phyloP scores from a whole-genome alignment of 768 basidiomycete genomes.

The Mycena metata region DNA sequence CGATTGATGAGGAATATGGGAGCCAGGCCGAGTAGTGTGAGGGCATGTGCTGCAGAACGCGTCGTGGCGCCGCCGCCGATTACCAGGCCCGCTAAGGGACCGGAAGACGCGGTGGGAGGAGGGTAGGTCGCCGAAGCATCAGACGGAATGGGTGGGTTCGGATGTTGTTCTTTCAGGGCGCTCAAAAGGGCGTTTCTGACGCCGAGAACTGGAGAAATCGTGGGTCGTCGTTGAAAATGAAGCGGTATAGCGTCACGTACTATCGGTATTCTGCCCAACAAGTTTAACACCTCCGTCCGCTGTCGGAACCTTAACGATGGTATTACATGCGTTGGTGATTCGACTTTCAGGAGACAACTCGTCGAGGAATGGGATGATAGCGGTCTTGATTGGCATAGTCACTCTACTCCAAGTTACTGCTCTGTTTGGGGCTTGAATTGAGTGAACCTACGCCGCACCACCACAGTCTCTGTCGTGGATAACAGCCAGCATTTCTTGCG shows the following conservation, averaged over 20 bases:
- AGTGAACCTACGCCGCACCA: conserved; percentile 48
- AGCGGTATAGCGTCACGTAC: conserved; percentile 30
- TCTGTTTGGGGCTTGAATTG: neutral
- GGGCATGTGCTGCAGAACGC: conserved; percentile 55
- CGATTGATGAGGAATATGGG: conserved; percentile 56
- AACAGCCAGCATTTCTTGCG: conserved; percentile 43
- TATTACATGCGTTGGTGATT: conserved; percentile 51
- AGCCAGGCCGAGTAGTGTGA: conserved; percentile 67
- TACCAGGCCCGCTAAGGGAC: conserved; percentile 46
- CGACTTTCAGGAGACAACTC: conserved; percentile 48
- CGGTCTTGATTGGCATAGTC: conserved; percentile 54
- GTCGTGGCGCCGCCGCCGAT: conserved; percentile 57
- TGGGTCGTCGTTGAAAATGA: neutral
- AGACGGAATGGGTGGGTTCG: conserved; percentile 34
- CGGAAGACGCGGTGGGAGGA: conserved; percentile 15
- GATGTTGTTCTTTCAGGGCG: conserved; percentile 45
- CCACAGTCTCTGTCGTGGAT: conserved; percentile 45
- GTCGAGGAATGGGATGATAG: conserved; percentile 50
- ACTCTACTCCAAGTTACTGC: conserved; percentile 38
- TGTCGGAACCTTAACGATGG: conserved; percentile 51
- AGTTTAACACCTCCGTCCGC: conserved; percentile 43
- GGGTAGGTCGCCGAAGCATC: conserved; percentile 37
- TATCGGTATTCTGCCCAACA: conserved; percentile 54
- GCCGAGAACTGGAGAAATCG: conserved; percentile 45
- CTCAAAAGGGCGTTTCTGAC: conserved; percentile 50